phyloP scores from a whole-genome alignment of 2,329 filamentous ascomycete genomes.

The Pseudogymnoascus sp. region DNA sequence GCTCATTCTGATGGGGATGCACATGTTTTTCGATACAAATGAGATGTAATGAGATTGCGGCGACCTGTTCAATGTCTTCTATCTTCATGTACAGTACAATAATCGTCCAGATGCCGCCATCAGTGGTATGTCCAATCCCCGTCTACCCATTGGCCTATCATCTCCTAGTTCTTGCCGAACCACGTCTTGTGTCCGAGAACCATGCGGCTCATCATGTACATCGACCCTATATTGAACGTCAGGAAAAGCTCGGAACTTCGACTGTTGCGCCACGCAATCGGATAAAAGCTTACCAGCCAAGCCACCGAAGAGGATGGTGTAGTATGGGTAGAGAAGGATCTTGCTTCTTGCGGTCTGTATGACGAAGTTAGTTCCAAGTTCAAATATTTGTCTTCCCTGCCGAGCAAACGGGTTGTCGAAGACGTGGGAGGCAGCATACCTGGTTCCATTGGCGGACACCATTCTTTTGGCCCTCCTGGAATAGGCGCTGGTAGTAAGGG shows the following conservation, averaged over 20 bases:
- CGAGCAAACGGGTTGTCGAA: not conserved
- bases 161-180: conserved; percentile 50
- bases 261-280: not conserved
- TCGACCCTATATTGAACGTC: conserved; percentile 29
- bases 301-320: conserved; percentile 54
- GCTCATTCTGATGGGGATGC: not conserved
- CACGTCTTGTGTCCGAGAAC: conserved; percentile 73
- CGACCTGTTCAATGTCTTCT: conserved; percentile 16
- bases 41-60: conserved; percentile 15
- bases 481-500: conserved; percentile 65
- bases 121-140: not conserved
- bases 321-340: conserved; percentile 61
- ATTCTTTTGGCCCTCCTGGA: conserved; percentile 64
- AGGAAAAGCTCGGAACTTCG: not conserved
- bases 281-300: conserved; percentile 48
- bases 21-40: conserved; percentile 10
- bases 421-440: conserved; percentile 44
- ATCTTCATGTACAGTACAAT: conserved; percentile 14
- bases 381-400: conserved; percentile 9
- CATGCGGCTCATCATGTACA: conserved; percentile 71
- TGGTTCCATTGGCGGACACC: conserved; percentile 70
- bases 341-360: conserved; percentile 57
- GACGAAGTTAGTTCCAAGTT: conserved; percentile 9
- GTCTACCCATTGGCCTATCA: not conserved
- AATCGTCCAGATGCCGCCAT: not conserved